Base-by-base conservation (phyloP, 306 rosid species). In the Castanea mollissima region DNA sequence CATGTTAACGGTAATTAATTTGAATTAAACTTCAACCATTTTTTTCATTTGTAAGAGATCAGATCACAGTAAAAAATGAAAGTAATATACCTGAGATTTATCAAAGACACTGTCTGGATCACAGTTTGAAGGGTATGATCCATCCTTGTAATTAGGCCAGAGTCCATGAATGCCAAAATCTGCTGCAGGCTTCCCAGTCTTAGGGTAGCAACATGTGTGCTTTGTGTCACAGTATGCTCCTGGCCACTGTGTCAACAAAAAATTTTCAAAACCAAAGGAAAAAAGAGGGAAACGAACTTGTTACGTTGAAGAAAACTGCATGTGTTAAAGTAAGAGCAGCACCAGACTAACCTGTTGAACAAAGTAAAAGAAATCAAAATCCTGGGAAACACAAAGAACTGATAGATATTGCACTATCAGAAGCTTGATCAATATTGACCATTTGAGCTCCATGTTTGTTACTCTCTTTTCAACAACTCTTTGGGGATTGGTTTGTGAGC, bases 361-460 rank as follows among this genome's bases (percentile, higher is more conserved):
- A 74, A 92, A 92, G 92, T 92, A 92, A 86, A 90, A 90, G 92
- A 92, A 92, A 88, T 92, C 97, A 71, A 92, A 92, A 11, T 88
- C 89, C 54, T 82, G 82, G 4, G 97, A 80, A 55, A 84, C 79
- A 59, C 89, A 87, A 21, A 80, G 70, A 68, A 87, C 78, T 41
- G 91, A 83, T 2, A 88, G 88, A 79, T 71, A 56, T 69, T 88
- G 92, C 44, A 89, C 64, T 3, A 88, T 78, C 54, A 90, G 73
- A 80, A 92, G 85, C 46, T 78, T 87, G 68, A 73, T 74, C 79
- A 86, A 72, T 35, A 80, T 29, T 31, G 79, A 78, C 23, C 44
- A 27, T 73, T 38, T 73, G 73, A 67, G 78, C 73, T 78, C 86
- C 94, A 83, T 91, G 59, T 29, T 27, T 78, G 9, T 13, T n/a